These are phyloP conservation scores for Paraphoma sp. DNA, from an alignment of 2,329 filamentous ascomycete species.

Conservation along the genomic window DNA sequence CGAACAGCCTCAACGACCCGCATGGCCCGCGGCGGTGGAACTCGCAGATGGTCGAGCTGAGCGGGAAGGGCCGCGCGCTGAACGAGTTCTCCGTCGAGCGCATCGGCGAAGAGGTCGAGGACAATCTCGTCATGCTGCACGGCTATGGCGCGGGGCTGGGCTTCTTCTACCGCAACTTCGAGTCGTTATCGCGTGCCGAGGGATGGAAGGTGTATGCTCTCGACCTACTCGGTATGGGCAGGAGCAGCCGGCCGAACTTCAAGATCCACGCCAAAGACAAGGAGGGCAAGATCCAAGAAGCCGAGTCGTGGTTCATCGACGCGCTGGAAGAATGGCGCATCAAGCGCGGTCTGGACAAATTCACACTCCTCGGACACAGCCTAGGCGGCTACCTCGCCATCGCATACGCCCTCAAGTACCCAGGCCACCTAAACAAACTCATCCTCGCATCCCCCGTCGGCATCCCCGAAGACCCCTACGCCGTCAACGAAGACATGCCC, in stretches of 20 bases:
- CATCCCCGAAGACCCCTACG: constrained; percentile 92
- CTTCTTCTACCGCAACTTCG: constrained; percentile 99
- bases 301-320: constrained; percentile 95
- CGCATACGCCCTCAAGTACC: constrained; percentile 95
- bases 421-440: constrained; percentile 91
- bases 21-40: constrained; percentile 86
- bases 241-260: constrained; percentile 84
- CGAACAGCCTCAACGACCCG: constrained; percentile 67
- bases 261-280: constrained; percentile 82
- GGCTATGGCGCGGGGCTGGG: constrained; percentile 95
- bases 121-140: constrained; percentile 94
- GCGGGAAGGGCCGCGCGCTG: constrained; percentile 83
- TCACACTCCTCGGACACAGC: constrained; percentile 92
- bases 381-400: constrained; percentile 94
- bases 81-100: constrained; percentile 95
- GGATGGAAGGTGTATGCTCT: constrained; percentile 92
- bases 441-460: constrained; percentile 95
- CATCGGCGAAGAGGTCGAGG: constrained; percentile 76
- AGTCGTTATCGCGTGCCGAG: constrained; percentile 76
- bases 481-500: constrained; percentile 79
- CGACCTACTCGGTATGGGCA: constrained; percentile 95
- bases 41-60: constrained; percentile 81
- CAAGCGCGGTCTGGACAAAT: constrained; percentile 85
- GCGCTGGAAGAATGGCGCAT: constrained; percentile 95
- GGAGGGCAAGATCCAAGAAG: constrained; percentile 81